These are phyloP conservation scores for Beta vulgaris DNA, from an alignment of 148 eudicot genomes.

Conservation along the genomic window DNA sequence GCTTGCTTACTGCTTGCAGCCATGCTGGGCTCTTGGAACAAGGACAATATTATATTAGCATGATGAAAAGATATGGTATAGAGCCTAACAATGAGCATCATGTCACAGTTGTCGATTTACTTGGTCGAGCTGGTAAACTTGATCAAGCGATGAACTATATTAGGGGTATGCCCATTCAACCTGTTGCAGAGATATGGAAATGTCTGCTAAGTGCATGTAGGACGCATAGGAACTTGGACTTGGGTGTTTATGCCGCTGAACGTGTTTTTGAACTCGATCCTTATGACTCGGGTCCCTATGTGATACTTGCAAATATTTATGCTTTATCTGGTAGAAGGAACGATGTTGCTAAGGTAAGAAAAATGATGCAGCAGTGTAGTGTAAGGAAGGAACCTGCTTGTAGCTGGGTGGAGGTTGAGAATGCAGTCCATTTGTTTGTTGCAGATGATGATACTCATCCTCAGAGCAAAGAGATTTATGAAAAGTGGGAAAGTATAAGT, in stretches of 20 bases:
- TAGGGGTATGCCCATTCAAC: conserved; percentile 42
- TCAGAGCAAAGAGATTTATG: conserved; percentile 40
- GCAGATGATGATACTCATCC: conserved; percentile 57
- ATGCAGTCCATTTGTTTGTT: conserved; percentile 56
- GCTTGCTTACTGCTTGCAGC: conserved; percentile 60
- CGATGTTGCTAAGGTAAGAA: conserved; percentile 59
- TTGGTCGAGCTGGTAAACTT: conserved; percentile 65
- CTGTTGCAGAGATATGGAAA: conserved; percentile 58
- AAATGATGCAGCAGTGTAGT: conserved; percentile 50
- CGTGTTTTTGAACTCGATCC: conserved; percentile 59
- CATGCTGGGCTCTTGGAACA: conserved; percentile 58
- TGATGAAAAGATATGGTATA: conserved; percentile 45
- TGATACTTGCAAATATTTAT: conserved; percentile 60
- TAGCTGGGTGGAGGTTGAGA: conserved; percentile 71
- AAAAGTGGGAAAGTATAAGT: conserved; percentile 43
- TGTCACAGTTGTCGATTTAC: conserved; percentile 53
- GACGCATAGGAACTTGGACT: conserved; percentile 53
- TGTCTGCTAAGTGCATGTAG: conserved; percentile 57
- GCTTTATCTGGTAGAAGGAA: conserved; percentile 51
- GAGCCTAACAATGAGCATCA: conserved; percentile 56
- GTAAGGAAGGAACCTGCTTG: conserved; percentile 68
- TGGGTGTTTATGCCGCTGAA: conserved; percentile 63
- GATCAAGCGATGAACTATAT: conserved; percentile 44
- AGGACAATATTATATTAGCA: conserved; percentile 40
- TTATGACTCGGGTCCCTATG: conserved; percentile 51